These are phyloP conservation scores for Solanum sparsipilum DNA, from an alignment of 257 asterid genomes.

Conservation along the genomic window DNA sequence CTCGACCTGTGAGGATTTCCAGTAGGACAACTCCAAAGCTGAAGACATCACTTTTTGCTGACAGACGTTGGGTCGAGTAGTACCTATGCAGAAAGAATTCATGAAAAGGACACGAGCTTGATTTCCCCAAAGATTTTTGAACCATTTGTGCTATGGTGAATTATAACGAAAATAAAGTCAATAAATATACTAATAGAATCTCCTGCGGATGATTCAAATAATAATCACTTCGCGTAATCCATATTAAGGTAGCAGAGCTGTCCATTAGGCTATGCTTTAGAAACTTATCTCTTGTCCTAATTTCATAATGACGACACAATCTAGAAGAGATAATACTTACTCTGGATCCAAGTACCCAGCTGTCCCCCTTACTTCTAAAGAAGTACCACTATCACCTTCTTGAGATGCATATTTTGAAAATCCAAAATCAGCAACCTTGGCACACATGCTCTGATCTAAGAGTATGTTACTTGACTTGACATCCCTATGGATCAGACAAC, in stretches of 20 bases:
- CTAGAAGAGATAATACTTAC: constrained; percentile 26
- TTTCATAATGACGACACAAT: neutral
- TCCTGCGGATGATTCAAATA: neutral
- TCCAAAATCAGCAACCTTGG: constrained; percentile 86
- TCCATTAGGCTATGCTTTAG: neutral
- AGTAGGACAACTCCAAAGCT: constrained; percentile 71
- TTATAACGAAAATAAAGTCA: neutral
- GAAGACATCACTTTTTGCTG: constrained; percentile 82
- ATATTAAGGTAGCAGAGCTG: neutral
- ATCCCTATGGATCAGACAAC: constrained; percentile 81
- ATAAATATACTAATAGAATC: neutral
- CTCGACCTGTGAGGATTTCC: constrained; percentile 69
- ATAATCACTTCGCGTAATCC: neutral
- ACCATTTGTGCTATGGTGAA: neutral
- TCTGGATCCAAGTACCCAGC: constrained; percentile 94
- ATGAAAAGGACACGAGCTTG: neutral
- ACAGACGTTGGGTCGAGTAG: constrained; percentile 68
- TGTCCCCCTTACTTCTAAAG: constrained; percentile 67
- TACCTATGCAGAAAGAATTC: constrained; percentile 28
- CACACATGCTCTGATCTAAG: constrained; percentile 81
- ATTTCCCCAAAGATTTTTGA: neutral
- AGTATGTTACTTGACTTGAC: constrained; percentile 91
- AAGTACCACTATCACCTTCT: constrained; percentile 80
- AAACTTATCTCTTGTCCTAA: neutral
- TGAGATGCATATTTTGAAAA: constrained; percentile 89